Evolutionary conservation across 768 basidiomycete genomes (phyloP).

Genomic region (Neoboletus brunneissimus): DNA sequence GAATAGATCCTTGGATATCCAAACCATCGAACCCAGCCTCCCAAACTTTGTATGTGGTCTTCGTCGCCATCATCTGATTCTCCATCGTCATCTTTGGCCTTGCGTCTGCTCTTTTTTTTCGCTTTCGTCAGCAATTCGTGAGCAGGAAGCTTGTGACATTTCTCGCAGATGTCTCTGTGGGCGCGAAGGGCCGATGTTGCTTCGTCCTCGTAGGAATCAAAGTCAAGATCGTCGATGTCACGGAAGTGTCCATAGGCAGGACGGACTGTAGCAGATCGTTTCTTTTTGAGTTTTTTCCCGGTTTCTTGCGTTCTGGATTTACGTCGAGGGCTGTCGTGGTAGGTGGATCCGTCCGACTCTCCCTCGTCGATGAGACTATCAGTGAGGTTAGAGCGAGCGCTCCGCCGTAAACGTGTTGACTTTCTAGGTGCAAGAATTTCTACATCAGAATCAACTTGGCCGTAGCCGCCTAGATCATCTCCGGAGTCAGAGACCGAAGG

Average conservation of each 20-base stretch:
- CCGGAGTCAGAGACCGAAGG: constrained; percentile 35
- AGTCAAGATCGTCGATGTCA: constrained; percentile 38
- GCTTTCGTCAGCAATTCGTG: constrained; percentile 49
- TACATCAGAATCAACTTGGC: constrained; percentile 29
- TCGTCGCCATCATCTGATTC: constrained; percentile 52
- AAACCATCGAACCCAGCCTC: constrained; percentile 86
- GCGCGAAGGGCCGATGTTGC: constrained; percentile 51
- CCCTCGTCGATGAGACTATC: constrained; percentile 26
- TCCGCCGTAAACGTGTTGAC: constrained; percentile 48
- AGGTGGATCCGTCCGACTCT: constrained; percentile 35
- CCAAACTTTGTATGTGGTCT: constrained; percentile 48
- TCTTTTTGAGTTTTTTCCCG: constrained; percentile 24
- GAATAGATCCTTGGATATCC: constrained; percentile 17
- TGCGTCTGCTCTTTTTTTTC: constrained; percentile 41
- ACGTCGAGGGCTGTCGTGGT: constrained; percentile 29
- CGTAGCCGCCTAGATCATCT: constrained; percentile 39
- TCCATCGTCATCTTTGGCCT: constrained; percentile 42
- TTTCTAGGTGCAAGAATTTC: constrained; percentile 36
- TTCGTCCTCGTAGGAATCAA: constrained; percentile 51
- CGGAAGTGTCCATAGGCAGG: constrained; percentile 52
- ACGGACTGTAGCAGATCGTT: constrained; percentile 37
- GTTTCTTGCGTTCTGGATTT: constrained; percentile 2
- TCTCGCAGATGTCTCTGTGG: constrained; percentile 70
- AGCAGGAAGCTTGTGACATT: constrained; percentile 59
- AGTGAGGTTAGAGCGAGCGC: constrained; percentile 35